Base-by-base conservation (phyloP, 2,329 filamentous ascomycete species). In the Neophaeococcomyces aloes region DNA sequence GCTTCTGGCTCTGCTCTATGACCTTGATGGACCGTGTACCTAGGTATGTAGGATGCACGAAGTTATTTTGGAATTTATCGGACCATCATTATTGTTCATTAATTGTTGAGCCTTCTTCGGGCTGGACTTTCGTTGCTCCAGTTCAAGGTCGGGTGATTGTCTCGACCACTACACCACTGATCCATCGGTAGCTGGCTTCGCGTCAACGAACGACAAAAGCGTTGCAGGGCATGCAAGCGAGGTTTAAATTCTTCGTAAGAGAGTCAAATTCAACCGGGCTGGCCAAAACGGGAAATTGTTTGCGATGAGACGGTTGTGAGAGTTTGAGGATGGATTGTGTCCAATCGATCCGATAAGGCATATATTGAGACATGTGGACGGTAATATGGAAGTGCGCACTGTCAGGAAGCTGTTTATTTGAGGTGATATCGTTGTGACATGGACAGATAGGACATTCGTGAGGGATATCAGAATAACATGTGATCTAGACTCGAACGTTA, bases 241-340 rank as follows among this genome's bases (percentile, higher is more conserved):
- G 21, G 8, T 62, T 58, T 39, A 53, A 55, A 19, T 64, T 63
- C 46, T 57, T 68, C 35, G 53, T 58, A 13, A 63, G 66, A 6
- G 53, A 57, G 44, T 62, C 65, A 4, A 57, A 66, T 46, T 56
- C 55, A 11, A 46, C 47, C 15, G 59, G 62, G 7, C 44, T 68
- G 38, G 54, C 40, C 7, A 53, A 55, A 8, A 62, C 67, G 39
- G 56, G 51, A n/a, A 48, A 19, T 49, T 66, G 42, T 57, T 65
- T 3, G 60, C 64, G 48, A 53, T 55, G 18, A 53, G 59, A n/a
- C 54, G 55, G 35, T 34, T 66, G 27, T 57, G 53, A 27, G 61
- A 60, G 3, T 51, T 57, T n/a, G 56, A 61, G 17, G 13, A 37
- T n/a, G 57, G 61, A 39, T 52, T n/a, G n/a, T n/a, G n/a, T n/a